Evolutionary conservation across 1,284 basidiomycete genomes (phyloP).

Genomic region (Baeospora myosura): DNA sequence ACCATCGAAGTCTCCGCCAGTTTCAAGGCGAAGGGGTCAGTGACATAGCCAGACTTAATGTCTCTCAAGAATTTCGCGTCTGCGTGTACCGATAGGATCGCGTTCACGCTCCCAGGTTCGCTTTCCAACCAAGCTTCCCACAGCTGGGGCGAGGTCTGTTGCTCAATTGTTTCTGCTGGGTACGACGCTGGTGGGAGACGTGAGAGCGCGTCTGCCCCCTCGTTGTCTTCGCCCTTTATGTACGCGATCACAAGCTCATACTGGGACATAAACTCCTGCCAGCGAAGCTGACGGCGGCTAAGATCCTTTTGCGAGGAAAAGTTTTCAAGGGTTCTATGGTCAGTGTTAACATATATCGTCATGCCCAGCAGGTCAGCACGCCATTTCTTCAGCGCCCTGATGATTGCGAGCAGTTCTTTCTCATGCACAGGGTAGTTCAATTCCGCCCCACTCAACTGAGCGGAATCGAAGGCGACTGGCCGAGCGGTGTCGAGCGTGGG

Average conservation of each 20-base stretch:
- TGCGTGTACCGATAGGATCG: background rate
- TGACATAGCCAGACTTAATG: background rate
- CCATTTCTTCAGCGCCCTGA: constrained; percentile 28
- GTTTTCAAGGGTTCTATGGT: constrained; percentile 31
- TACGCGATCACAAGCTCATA: constrained; percentile 28
- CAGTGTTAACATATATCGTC: constrained; percentile 25
- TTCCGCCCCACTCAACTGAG: constrained; percentile 21
- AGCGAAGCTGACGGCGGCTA: constrained; percentile 25
- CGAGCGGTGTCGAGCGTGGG: constrained; percentile 20
- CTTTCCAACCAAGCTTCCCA: background rate
- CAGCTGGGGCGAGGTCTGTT: background rate
- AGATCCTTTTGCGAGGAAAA: constrained; percentile 28
- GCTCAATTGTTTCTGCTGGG: background rate
- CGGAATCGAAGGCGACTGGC: constrained; percentile 27
- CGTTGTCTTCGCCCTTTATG: constrained; percentile 14
- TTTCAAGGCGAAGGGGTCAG: background rate
- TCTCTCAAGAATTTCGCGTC: background rate
- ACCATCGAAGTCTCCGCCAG: background rate
- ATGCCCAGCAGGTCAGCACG: constrained; percentile 23
- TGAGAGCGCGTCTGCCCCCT: constrained; percentile 1
- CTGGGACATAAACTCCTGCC: constrained; percentile 28
- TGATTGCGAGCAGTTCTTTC: constrained; percentile 27
- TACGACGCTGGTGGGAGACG: background rate
- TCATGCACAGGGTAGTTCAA: constrained; percentile 31
- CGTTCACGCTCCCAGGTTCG: background rate